These are phyloP conservation scores for Kazachstania africana DNA, from an alignment of 805 yeast genomes.

Conservation along the genomic window DNA sequence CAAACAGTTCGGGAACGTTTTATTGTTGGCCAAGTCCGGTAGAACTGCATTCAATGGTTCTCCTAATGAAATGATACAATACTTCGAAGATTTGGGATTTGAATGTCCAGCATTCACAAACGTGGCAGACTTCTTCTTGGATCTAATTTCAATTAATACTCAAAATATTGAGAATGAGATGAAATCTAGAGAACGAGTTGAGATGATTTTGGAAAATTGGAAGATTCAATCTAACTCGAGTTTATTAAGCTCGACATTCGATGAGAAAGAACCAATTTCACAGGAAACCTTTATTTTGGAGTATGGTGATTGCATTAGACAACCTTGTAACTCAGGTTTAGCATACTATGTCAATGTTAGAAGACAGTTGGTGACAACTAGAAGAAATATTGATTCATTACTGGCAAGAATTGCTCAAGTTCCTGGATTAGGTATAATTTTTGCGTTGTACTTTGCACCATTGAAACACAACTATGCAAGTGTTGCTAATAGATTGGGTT, in stretches of 20 bases:
- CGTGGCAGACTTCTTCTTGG: conserved; percentile 66
- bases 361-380: conserved; percentile 29
- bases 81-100: conserved; percentile 40
- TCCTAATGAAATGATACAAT: conserved; percentile 32
- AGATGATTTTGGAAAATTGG: conserved; percentile 31
- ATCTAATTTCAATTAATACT: conserved; percentile 48
- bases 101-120: conserved; percentile 51
- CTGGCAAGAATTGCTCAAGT: conserved; percentile 56
- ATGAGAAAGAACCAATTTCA: conserved; percentile 4
- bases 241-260: background rate
- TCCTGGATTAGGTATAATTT: conserved; percentile 48
- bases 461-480: conserved; percentile 36
- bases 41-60: conserved; percentile 56
- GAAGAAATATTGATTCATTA: conserved; percentile 44
- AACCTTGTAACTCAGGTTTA: conserved; percentile 9
- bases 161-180: conserved; percentile 33
- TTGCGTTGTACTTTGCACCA: conserved; percentile 59
- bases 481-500: conserved; percentile 57
- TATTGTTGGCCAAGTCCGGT: conserved; percentile 66
- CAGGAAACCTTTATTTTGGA: conserved; percentile 8
- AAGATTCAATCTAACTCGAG: conserved; percentile 1
- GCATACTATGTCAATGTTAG: conserved; percentile 31
- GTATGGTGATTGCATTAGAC: conserved; percentile 13
- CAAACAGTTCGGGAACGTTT: conserved; percentile 53
- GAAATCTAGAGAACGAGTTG: conserved; percentile 31